Conservation (phyloP, 1,284 basidiomycete genomes). For the Cutaneotrichosporon sp. region DNA sequence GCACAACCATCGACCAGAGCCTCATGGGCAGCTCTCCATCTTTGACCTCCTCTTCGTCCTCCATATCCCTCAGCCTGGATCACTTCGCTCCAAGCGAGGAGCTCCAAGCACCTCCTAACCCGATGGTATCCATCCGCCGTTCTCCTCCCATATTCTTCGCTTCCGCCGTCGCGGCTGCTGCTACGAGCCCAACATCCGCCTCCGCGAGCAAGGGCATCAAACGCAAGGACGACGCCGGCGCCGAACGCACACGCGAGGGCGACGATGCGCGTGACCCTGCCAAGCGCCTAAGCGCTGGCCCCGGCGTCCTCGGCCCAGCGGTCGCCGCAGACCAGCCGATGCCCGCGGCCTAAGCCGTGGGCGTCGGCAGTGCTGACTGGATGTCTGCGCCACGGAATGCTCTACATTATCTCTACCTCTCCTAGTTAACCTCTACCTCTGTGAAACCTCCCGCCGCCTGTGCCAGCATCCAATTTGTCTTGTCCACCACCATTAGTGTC, state of each 20-base stretch:
- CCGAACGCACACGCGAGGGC: slow-evolving; percentile 14
- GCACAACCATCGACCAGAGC: slow-evolving; percentile 11
- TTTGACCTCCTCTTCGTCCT: slow-evolving; percentile 4
- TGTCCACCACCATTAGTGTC: too few species aligned
- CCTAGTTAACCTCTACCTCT: too few species aligned
- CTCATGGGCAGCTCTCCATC: slow-evolving; percentile 16
- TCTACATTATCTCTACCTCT: too few species aligned
- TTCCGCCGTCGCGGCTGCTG: slow-evolving; percentile 13
- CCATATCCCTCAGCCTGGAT: slow-evolving; percentile 1
- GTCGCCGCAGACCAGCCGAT: too few species aligned
- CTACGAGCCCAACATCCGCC: neutral
- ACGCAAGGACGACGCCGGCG: slow-evolving; percentile 27
- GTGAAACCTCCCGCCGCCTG: too few species aligned
- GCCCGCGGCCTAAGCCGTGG: neutral
- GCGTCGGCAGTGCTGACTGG: neutral
- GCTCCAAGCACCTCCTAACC: slow-evolving; percentile 22
- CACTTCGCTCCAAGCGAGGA: slow-evolving; percentile 5
- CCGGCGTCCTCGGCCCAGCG: slow-evolving; percentile 18
- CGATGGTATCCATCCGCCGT: slow-evolving; percentile 26
- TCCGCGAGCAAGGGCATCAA: slow-evolving; percentile 18
- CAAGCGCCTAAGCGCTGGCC: slow-evolving; percentile 36
- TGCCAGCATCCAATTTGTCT: too few species aligned
- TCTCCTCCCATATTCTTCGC: slow-evolving; percentile 40
- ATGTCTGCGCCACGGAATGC: too few species aligned
- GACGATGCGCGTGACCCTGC: slow-evolving; percentile 15